A percentile compares a stretch with the other conserved stretches of the same genome.
Evolutionary conservation across 805 yeast genomes (phyloP).

Genomic region (Metschnikowia arizonensis): DNA sequence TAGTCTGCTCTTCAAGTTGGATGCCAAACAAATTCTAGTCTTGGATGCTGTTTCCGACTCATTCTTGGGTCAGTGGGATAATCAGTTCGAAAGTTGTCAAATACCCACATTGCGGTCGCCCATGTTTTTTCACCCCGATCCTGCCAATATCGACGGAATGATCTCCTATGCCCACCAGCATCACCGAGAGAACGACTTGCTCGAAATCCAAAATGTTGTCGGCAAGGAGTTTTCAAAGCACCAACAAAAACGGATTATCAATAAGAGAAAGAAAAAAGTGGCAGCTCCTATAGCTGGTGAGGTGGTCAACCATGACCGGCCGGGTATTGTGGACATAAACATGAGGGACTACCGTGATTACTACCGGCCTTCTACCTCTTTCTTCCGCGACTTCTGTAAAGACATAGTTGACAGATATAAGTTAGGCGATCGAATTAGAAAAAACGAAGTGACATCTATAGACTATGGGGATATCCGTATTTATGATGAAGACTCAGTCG

Average conservation of each 20-base stretch:
- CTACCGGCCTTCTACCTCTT: constrained; percentile 39
- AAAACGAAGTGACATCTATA: constrained; percentile 33
- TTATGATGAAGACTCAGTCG: constrained; percentile 21
- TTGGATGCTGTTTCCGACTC: constrained; percentile 31
- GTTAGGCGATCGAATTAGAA: constrained; percentile 25
- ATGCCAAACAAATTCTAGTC: constrained; percentile 31
- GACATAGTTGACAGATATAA: constrained; percentile 32
- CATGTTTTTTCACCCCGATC: constrained; percentile 48
- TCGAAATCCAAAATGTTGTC: constrained; percentile 41
- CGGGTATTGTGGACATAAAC: constrained; percentile 39
- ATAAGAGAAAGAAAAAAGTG: constrained; percentile 16
- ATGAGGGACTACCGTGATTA: constrained; percentile 44
- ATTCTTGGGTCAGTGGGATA: constrained; percentile 43
- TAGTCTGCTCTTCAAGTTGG: constrained; percentile 9
- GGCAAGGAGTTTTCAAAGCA: constrained; percentile 45
- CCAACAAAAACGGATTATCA: constrained; percentile 29
- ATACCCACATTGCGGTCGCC: constrained; percentile 44
- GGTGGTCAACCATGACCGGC: constrained; percentile 22
- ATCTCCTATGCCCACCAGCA: constrained; percentile 35
- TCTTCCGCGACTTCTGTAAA: constrained; percentile 38
- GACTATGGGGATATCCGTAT: constrained; percentile 25
- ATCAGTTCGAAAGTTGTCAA: constrained; percentile 38
- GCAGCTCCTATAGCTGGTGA: constrained; percentile 18
- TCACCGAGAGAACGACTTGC: constrained; percentile 33
- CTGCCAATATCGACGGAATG: constrained; percentile 41